Evolutionary conservation across 352 stramenopile genomes (phyloP).

Genomic region (Phytophthora sp.): DNA sequence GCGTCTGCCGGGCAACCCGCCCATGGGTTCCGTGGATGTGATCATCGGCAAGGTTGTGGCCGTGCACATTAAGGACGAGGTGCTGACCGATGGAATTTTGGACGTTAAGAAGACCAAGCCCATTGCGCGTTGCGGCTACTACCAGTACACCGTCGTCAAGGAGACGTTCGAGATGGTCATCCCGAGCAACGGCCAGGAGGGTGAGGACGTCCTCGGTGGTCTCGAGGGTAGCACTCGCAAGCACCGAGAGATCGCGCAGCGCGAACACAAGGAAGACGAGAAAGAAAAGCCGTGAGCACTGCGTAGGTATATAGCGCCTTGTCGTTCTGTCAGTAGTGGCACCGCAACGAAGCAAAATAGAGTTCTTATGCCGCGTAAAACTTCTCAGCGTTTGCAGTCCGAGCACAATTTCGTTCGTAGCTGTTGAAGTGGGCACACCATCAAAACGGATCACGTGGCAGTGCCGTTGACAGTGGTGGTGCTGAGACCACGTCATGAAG

Average conservation of each 20-base stretch:
- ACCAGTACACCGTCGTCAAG: slow-evolving; percentile 39
- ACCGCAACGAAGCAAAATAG: slow-evolving; percentile 3
- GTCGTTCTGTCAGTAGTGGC: neutral
- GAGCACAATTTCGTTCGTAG: slow-evolving; percentile 4
- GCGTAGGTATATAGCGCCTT: neutral
- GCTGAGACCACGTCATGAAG: neutral
- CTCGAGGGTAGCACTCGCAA: slow-evolving; percentile 35
- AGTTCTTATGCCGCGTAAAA: neutral
- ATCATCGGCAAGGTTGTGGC: slow-evolving; percentile 43
- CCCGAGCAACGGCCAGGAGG: slow-evolving; percentile 30
- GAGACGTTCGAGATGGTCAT: slow-evolving; percentile 45
- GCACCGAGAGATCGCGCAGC: slow-evolving; percentile 31
- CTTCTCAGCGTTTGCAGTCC: neutral
- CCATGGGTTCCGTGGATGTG: slow-evolving; percentile 39
- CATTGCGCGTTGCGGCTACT: slow-evolving; percentile 39
- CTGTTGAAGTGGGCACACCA: neutral
- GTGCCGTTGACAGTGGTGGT: neutral
- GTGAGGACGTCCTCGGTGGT: slow-evolving; percentile 26
- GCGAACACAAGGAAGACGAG: slow-evolving; percentile 9
- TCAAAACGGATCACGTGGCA: slow-evolving; percentile 11
- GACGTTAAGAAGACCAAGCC: slow-evolving; percentile 43
- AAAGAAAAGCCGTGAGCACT: slow-evolving; percentile 14
- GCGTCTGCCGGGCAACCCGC: slow-evolving; percentile 37
- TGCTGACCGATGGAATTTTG: slow-evolving; percentile 37
- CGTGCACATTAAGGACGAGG: slow-evolving; percentile 40